A percentile compares a stretch with the other conserved stretches of the same genome.
phyloP scores from a whole-genome alignment of 768 basidiomycete species.

The Trametes coccinea region DNA sequence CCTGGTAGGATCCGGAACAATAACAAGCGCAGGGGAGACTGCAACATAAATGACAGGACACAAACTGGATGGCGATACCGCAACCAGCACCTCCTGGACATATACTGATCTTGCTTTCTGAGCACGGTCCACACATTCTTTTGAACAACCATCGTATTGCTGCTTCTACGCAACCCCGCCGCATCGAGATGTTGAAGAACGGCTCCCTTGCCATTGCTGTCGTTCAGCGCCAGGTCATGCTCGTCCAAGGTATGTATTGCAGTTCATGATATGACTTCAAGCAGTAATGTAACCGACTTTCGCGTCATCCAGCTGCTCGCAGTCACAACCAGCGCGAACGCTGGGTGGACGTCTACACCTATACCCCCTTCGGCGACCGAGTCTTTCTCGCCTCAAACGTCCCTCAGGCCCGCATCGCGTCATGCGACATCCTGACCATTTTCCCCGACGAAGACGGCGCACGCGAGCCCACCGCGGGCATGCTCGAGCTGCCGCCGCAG shows the following conservation, averaged over 20 bases:
- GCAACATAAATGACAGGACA: background rate
- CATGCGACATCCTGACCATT: constrained; percentile 58
- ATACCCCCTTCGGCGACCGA: constrained; percentile 61
- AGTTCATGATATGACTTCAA: background rate
- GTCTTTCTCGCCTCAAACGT: constrained; percentile 62
- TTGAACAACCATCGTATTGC: background rate
- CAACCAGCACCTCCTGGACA: background rate
- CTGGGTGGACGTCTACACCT: constrained; percentile 68
- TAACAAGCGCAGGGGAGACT: background rate
- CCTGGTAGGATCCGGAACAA: constrained; percentile 9
- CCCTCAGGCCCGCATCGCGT: constrained; percentile 62
- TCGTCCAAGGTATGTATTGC: constrained; percentile 57
- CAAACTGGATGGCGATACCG: background rate
- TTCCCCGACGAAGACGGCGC: constrained; percentile 46
- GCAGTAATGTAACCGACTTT: no score
- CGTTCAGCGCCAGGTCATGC: constrained; percentile 65
- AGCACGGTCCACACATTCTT: background rate
- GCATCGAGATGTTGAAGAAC: constrained; percentile 30
- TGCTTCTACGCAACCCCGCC: background rate
- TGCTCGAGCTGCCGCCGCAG: constrained; percentile 64
- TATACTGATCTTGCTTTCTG: background rate
- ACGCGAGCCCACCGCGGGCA: constrained; percentile 40
- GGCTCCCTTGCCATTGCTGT: constrained; percentile 69
- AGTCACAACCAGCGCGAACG: constrained; percentile 55
- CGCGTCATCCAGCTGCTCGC: constrained; percentile 46